Base-by-base conservation (phyloP, 2,329 filamentous ascomycete species). In the Bertia moriformis region DNA sequence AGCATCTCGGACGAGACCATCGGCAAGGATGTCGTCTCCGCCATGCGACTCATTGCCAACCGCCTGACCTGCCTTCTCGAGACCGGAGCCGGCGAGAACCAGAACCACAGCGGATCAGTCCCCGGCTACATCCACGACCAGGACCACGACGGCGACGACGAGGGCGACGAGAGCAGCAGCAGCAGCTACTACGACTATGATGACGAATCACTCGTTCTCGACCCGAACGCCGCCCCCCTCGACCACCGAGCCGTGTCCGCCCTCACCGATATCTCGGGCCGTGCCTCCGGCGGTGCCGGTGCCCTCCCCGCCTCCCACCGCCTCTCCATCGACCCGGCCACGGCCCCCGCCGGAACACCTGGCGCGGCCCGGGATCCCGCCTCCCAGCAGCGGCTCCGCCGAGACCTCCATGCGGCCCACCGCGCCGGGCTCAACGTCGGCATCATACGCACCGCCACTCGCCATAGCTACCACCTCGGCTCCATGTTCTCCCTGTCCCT, bases 361-460 rank as follows among this genome's bases (percentile, higher is more conserved):
- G 3, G 17, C 40, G 14, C 18, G 13, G 10, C 13, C 38, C n/a
- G n/a, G n/a, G n/a, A n/a, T n/a, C n/a, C n/a, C n/a, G n/a, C n/a
- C n/a, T 18, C 18, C 51, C 4, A 40, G 44, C 43, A 50, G 32
- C 60, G 64, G n/a, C 61, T 84, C 40, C 64, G 66, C 32, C 52
- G 54, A 4, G 84, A 89, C 51, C 64, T 93, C 5, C 63, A 61
- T 29, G 56, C 57, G 17, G 74, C 71, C 2, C 79, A 76, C 48
- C 48, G 61, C 2, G 72, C 76, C 1, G 86, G 86, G 0, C 83
- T 86, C 55, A 79, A 71, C 44, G 64, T 89, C 19, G 83, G 79
- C 2, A 61, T 78, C 20, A 53, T 82, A 10, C 67, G 66, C 12
- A n/a, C n/a, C n/a, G n/a, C n/a, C n/a, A n/a, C n/a, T n/a, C 61